A percentile compares a stretch with the other conserved stretches of the same genome.
phyloP scores from a whole-genome alignment of 2,329 filamentous ascomycete species.

The Helotiales sp. region DNA sequence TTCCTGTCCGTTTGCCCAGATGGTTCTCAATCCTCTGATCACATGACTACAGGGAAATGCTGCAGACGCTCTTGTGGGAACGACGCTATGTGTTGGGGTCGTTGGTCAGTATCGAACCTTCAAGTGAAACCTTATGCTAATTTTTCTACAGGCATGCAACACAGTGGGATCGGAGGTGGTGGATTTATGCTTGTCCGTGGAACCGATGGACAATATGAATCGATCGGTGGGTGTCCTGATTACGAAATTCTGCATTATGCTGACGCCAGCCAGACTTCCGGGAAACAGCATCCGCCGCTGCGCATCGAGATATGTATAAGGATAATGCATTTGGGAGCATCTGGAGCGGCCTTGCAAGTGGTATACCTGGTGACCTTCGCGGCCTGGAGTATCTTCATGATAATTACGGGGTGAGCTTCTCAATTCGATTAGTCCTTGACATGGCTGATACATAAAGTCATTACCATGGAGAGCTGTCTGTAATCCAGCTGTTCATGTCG shows the following conservation, averaged over 20 bases:
- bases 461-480: conserved; percentile 73
- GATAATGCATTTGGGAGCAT: conserved; percentile 68
- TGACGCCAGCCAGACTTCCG: conserved; percentile 64
- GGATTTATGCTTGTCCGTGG: conserved; percentile 84
- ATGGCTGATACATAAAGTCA: conserved; percentile 33
- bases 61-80: conserved; percentile 73
- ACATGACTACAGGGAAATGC: conserved; percentile 59
- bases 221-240: conserved; percentile 49
- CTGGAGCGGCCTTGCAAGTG: conserved; percentile 70
- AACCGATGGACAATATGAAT: conserved; percentile 74
- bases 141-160: conserved; percentile 62
- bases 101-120: conserved; percentile 45
- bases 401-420: conserved; percentile 59
- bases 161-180: conserved; percentile 83
- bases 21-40: conserved; percentile 13
- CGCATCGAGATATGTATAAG: conserved; percentile 81
- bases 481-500: conserved; percentile 71
- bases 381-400: conserved; percentile 78
- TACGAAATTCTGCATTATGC: not conserved
- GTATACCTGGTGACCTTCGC: conserved; percentile 72
- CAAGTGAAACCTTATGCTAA: not conserved
- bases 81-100: conserved; percentile 73
- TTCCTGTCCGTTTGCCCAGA: not conserved
- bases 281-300: conserved; percentile 81
- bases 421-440: not conserved